A percentile compares a stretch with the other conserved stretches of the same genome.
phyloP scores from a whole-genome alignment of 768 basidiomycete genomes.

The Boletus eberwhitei region DNA sequence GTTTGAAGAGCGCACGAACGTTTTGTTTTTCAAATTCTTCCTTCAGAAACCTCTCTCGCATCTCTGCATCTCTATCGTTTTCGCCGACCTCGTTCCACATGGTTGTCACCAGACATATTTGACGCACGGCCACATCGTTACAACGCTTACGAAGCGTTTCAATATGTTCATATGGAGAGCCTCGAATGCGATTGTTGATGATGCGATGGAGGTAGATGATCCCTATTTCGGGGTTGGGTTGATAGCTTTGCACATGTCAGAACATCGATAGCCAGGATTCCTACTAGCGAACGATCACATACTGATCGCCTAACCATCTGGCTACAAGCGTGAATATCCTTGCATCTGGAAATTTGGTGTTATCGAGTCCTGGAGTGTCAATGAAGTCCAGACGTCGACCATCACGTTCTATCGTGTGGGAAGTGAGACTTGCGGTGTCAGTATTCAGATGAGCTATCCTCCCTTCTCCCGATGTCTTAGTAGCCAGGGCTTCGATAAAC shows the following conservation, averaged over 20 bases:
- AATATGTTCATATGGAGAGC: background rate
- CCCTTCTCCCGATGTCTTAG: background rate
- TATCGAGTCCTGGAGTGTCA: slow-evolving; percentile 10
- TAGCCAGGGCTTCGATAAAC: slow-evolving; percentile 5
- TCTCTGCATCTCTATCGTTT: background rate
- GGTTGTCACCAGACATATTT: slow-evolving; percentile 6
- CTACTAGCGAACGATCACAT: background rate
- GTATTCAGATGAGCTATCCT: background rate
- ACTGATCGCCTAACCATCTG: background rate
- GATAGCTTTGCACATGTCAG: background rate
- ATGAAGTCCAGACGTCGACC: background rate
- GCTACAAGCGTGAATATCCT: background rate
- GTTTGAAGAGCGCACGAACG: background rate
- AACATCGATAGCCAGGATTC: background rate
- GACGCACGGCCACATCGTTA: background rate
- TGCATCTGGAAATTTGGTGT: background rate
- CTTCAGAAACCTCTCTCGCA: background rate
- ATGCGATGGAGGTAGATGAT: slow-evolving; percentile 8
- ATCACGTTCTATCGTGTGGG: background rate
- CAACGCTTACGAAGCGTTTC: slow-evolving; percentile 2
- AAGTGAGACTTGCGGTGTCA: background rate
- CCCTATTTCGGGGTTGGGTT: background rate
- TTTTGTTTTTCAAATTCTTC: background rate
- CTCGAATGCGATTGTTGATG: slow-evolving; percentile 1
- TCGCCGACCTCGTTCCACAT: slow-evolving; percentile 5